phyloP scores from a whole-genome alignment of 768 basidiomycete genomes.

The Pulveroboletus sp. region DNA sequence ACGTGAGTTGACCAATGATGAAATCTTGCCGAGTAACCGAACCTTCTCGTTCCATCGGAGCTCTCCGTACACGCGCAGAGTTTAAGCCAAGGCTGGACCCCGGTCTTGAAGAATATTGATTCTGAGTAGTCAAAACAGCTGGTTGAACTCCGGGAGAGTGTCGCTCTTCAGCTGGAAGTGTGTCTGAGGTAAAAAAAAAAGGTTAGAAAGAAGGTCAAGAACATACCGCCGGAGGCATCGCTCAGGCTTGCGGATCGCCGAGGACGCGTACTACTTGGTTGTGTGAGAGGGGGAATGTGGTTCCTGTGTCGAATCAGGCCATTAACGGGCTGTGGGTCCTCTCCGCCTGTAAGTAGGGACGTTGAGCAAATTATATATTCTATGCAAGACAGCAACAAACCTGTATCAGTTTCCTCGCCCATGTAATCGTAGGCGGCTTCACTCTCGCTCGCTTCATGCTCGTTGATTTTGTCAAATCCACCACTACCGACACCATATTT shows the following conservation, averaged over 20 bases:
- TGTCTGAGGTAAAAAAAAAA: conserved; percentile 28
- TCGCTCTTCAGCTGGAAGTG: conserved; percentile 27
- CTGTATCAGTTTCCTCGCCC: conserved; percentile 41
- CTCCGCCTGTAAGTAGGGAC: conserved; percentile 28
- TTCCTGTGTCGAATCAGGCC: conserved; percentile 26
- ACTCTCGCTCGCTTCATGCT: conserved; percentile 41
- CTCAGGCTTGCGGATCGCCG: conserved; percentile 78
- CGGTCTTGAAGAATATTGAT: conserved; percentile 35
- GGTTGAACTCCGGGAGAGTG: conserved; percentile 20
- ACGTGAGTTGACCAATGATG: conserved; percentile 7
- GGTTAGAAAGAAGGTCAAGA: conserved; percentile 22
- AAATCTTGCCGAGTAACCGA: conserved; percentile 6
- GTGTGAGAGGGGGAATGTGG: conserved; percentile 24
- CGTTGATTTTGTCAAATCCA: conserved; percentile 49
- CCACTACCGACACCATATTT: conserved; percentile 30
- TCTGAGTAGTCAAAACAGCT: conserved; percentile 17
- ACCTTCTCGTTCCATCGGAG: conserved; percentile 47
- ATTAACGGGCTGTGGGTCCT: conserved; percentile 27
- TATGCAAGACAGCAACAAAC: conserved; percentile 23
- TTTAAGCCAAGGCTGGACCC: conserved; percentile 44
- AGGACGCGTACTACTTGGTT: conserved; percentile 52
- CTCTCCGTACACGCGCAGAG: conserved; percentile 36
- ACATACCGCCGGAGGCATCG: conserved; percentile 44
- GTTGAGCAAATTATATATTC: conserved; percentile 15
- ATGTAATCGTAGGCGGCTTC: conserved; percentile 32